Evolutionary conservation across 495 filamentous ascomycete genomes (phyloP), one percentile per base, ranked within the genome.

Genomic region (Aspergillus bridgeri): DNA sequence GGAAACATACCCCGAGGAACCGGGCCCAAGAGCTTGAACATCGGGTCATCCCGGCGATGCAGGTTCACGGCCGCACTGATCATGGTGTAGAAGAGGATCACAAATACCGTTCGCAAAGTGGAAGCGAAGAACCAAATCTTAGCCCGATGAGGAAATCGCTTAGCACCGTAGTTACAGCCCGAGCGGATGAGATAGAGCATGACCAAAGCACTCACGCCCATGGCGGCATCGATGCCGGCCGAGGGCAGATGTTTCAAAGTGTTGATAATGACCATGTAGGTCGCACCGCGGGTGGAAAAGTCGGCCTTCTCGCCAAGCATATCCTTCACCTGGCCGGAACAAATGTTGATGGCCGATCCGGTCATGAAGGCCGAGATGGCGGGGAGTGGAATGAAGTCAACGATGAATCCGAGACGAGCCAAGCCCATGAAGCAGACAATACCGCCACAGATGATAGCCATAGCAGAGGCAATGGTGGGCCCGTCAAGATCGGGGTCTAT

Each of bases 291-390:
- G 18, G 87, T 92, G 50, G 81, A 83, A 69, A 95, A 89, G 0
- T 69, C 53, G 5, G 81, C 84, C 0, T 77, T 84, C 69, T 96
- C 89, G 8, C 95, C 94, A 79, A 99, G 86, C 78, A 99, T 68
- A 8, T 81, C 81, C 1, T 89, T 84, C 25, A 97, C 81, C 74
- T 99, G 94, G n/a, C 94, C 93, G 44, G 85, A 80, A 33, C 84
- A 84, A 67, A 99, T 99, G 65, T 84, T 96, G 70, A 99, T 75
- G 23, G 94, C 95, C 0, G 94, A 96, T 6, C 94, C 94, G 2
- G 94, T 98, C 92, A 99, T 98, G 83, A 96, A 98, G 3, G 94
- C 92, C 8, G 89, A 90, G 52, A 98, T 95, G 1, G 94, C 88
- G 1, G 90, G 84, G 27, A 98, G 82, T 1, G 94, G 87, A 69